These are phyloP conservation scores for Fusarium oxysporum DNA, from an alignment of 2,329 filamentous ascomycete species.

Conservation along the genomic window DNA sequence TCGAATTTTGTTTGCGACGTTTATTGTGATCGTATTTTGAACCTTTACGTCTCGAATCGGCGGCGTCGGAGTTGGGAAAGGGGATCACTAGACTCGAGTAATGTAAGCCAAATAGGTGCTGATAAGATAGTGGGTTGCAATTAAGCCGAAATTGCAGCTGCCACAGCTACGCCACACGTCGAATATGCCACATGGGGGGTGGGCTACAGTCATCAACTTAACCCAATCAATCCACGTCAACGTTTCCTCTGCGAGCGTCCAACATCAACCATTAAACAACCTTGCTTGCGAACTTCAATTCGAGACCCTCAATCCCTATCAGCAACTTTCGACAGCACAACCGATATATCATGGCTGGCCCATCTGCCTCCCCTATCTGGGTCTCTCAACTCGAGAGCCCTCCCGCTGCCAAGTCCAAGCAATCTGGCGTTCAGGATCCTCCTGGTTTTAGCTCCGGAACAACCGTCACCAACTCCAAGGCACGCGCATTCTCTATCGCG, in stretches of 20 bases:
- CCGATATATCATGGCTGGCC: slow-evolving; percentile 42
- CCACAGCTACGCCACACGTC: slow-evolving; percentile 23
- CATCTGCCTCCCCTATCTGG: slow-evolving; percentile 75
- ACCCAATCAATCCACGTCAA: slow-evolving; percentile 27
- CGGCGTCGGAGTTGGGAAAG: slow-evolving; percentile 44
- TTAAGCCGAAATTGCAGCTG: slow-evolving; percentile 44
- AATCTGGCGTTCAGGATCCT: slow-evolving; percentile 80
- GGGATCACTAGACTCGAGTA: slow-evolving; percentile 42
- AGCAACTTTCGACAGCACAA: not conserved
- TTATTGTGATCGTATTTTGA: slow-evolving; percentile 30
- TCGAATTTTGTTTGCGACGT: slow-evolving; percentile 22
- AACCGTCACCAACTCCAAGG: slow-evolving; percentile 64
- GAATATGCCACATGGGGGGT: slow-evolving; percentile 15
- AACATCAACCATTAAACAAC: slow-evolving; percentile 9
- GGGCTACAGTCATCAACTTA: slow-evolving; percentile 22
- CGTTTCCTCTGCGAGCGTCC: slow-evolving; percentile 31
- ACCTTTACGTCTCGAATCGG: slow-evolving; percentile 39
- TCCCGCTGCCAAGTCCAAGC: slow-evolving; percentile 74
- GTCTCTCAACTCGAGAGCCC: slow-evolving; percentile 81
- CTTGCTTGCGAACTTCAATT: slow-evolving; percentile 12
- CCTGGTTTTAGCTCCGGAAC: slow-evolving; percentile 78
- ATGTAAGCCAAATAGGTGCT: slow-evolving; percentile 39
- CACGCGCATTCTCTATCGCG: slow-evolving; percentile 45
- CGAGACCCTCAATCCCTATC: not conserved
- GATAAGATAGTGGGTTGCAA: slow-evolving; percentile 45